Conservation (phyloP, 306 rosid genomes). For the Corylus heterophylla region DNA sequence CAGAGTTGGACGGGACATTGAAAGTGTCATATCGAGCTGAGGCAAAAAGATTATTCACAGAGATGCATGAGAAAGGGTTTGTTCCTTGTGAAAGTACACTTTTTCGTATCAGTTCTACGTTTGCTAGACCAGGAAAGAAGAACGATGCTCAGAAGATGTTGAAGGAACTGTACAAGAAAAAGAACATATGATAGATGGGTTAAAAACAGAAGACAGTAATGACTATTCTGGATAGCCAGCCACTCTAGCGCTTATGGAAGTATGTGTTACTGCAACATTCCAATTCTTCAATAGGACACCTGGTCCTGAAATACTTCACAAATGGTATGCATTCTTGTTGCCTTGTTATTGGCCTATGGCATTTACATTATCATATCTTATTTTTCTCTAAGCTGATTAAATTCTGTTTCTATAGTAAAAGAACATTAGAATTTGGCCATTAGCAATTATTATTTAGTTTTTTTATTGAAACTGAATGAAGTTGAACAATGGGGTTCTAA, state of each 20-base stretch:
- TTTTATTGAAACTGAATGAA: background rate
- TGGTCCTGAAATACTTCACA: background rate
- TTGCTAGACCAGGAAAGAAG: conserved; percentile 70
- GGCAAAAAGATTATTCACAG: conserved; percentile 68
- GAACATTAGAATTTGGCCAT: background rate
- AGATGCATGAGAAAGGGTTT: conserved; percentile 72
- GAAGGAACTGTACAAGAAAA: conserved; percentile 50
- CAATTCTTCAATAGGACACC: background rate
- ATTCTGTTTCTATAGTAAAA: background rate
- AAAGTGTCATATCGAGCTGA: conserved; percentile 55
- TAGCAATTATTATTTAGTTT: background rate
- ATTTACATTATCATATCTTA: background rate
- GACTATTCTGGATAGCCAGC: background rate
- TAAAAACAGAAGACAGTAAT: conserved; percentile 19
- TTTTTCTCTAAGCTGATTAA: conserved; percentile 6
- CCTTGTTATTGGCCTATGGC: background rate
- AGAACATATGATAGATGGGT: conserved; percentile 41
- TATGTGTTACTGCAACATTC: conserved; percentile 4
- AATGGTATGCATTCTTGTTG: background rate
- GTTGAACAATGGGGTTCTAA: background rate
- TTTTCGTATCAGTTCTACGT: conserved; percentile 52
- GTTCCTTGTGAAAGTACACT: conserved; percentile 69
- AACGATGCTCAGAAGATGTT: conserved; percentile 64
- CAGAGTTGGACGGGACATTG: conserved; percentile 56
- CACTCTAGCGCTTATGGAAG: background rate